Percentiles rank a stretch among this genome's conserved stretches.
Evolutionary conservation across 331 rosid species (phyloP).

Genomic region (Ulmus americana): DNA sequence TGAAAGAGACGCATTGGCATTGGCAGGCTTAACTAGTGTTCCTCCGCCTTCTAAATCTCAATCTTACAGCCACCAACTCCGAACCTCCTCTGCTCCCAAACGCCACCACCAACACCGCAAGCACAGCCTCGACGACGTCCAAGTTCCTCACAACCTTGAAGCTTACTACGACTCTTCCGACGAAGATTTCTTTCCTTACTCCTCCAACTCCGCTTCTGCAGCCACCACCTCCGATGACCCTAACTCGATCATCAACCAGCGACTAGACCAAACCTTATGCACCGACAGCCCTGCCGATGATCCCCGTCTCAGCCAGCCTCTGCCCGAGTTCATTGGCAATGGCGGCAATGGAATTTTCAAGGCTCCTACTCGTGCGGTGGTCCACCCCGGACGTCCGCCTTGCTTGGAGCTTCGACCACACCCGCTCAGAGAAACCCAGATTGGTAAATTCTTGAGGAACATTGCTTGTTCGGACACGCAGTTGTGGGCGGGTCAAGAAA

Average conservation of each 20-base stretch:
- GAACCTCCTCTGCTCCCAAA: conserved; percentile 40
- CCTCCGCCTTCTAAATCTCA: conserved; percentile 76
- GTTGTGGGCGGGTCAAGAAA: conserved; percentile 91
- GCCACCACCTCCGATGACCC: not conserved
- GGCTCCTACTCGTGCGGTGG: conserved; percentile 66
- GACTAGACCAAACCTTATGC: conserved; percentile 36
- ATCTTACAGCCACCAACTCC: conserved; percentile 79
- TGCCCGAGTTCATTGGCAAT: conserved; percentile 70
- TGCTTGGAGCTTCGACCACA: conserved; percentile 95
- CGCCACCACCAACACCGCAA: conserved; percentile 50
- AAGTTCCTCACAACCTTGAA: conserved; percentile 23
- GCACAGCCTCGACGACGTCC: conserved; percentile 77
- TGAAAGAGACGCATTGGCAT: conserved; percentile 51
- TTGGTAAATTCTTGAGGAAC: conserved; percentile 73
- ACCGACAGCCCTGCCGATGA: conserved; percentile 29
- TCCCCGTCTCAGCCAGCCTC: conserved; percentile 26
- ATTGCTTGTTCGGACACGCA: conserved; percentile 81
- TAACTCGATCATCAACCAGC: conserved; percentile 26
- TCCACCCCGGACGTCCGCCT: conserved; percentile 82
- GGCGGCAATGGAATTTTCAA: conserved; percentile 59
- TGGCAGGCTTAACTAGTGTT: conserved; percentile 45
- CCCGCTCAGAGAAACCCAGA: conserved; percentile 88
- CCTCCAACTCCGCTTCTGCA: conserved; percentile 23
- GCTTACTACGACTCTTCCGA: conserved; percentile 43
- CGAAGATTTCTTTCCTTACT: conserved; percentile 60